Conservation (phyloP, 257 asterid species). For the Jaltomata sinuosa region DNA sequence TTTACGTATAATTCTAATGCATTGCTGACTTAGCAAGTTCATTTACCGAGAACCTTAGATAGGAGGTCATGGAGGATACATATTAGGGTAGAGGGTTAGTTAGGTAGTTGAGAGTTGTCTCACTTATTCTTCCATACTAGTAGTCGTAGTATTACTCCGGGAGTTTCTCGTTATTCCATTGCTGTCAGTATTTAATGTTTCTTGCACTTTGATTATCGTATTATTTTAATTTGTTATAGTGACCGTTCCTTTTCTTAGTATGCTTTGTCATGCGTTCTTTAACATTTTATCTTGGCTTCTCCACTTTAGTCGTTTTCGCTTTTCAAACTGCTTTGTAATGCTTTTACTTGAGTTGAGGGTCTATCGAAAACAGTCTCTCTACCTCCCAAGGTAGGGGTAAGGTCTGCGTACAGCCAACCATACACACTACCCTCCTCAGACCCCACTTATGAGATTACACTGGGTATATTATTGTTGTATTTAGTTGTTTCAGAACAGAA, state of each 20-base stretch:
- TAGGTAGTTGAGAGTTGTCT: background rate
- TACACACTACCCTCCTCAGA: background rate
- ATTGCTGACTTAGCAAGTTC: background rate
- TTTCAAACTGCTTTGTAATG: background rate
- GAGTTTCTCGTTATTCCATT: background rate
- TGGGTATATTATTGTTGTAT: background rate
- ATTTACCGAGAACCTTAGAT: background rate
- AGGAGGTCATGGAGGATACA: background rate
- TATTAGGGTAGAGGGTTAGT: background rate
- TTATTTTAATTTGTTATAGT: background rate
- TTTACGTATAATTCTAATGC: background rate
- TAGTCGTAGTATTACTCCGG: background rate
- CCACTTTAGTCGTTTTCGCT: background rate
- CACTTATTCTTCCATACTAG: background rate
- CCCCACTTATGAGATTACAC: background rate
- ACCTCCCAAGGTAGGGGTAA: too few species aligned
- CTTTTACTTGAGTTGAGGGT: background rate
- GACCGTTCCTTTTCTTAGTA: background rate
- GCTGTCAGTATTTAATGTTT: background rate
- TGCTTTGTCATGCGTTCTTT: background rate
- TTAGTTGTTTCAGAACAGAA: background rate
- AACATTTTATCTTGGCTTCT: background rate
- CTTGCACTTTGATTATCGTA: background rate
- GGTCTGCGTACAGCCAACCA: too few species aligned
- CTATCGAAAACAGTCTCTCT: background rate